Evolutionary conservation across 441 rosid species (phyloP).

Genomic region (Gossypium trilobum): DNA sequence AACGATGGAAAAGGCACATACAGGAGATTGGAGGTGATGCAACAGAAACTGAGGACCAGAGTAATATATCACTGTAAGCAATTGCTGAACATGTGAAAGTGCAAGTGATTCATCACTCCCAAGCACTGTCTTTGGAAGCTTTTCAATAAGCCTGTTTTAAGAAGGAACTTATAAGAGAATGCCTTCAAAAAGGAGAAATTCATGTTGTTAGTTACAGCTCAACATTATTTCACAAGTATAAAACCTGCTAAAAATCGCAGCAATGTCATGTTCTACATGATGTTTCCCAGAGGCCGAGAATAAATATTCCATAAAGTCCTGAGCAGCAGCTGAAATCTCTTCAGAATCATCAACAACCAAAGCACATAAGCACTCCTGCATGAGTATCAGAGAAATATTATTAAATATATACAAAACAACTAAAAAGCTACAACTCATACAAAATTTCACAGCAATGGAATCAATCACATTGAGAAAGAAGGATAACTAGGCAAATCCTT

Average conservation of each 20-base stretch:
- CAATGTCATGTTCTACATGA: conserved; percentile 41
- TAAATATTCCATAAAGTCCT: conserved; percentile 47
- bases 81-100: conserved; percentile 61
- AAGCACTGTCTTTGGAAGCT: conserved; percentile 80
- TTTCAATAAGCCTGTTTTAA: conserved; percentile 57
- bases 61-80: conserved; percentile 64
- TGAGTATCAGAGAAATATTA: conserved; percentile 12
- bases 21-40: conserved; percentile 77
- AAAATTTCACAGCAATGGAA: conserved; percentile 1
- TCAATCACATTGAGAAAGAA: background rate
- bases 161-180: conserved; percentile 6
- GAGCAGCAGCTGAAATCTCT: conserved; percentile 61
- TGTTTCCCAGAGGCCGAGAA: conserved; percentile 33
- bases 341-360: conserved; percentile 70
- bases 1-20: conserved; percentile 35
- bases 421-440: background rate
- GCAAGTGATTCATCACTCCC: conserved; percentile 64
- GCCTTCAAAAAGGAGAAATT: background rate
- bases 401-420: background rate
- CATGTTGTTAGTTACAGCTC: conserved; percentile 8
- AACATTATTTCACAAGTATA: conserved; percentile 23
- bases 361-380: conserved; percentile 81
- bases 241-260: conserved; percentile 64
- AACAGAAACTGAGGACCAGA: conserved; percentile 70
- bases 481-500: background rate